phyloP scores from a whole-genome alignment of 345 rosid species.

The Melaleuca alternifolia region DNA sequence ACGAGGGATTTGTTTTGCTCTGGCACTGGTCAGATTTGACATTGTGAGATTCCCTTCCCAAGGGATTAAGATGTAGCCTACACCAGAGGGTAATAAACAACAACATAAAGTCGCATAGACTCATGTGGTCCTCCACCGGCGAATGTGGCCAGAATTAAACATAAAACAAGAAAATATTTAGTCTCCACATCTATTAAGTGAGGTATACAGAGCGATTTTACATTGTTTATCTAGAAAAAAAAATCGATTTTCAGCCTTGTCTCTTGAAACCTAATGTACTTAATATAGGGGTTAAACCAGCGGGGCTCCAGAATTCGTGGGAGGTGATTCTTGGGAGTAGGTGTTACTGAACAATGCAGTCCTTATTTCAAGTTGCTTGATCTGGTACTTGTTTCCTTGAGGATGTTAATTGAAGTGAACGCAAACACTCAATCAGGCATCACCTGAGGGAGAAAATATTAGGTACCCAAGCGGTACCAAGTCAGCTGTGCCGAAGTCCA shows the following conservation, averaged over 20 bases:
- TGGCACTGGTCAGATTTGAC: neutral
- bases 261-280: neutral
- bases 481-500: no score
- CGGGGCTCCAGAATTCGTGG: neutral
- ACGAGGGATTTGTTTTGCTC: neutral
- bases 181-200: neutral
- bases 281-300: neutral
- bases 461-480: no score
- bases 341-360: neutral
- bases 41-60: neutral
- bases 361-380: neutral
- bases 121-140: neutral
- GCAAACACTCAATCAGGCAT: neutral
- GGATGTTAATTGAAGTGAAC: neutral
- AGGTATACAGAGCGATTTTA: neutral
- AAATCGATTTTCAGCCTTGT: neutral
- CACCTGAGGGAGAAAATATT: no score
- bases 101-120: neutral
- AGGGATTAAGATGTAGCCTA: neutral
- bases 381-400: neutral
- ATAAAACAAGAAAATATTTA: no score
- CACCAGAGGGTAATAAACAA: neutral
- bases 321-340: neutral
- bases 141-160: no score
- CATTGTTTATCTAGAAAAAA: neutral